A percentile compares a stretch with the other conserved stretches of the same genome.
These are phyloP conservation scores for Galerina marginata DNA, from an alignment of 768 basidiomycete genomes.

Conservation along the genomic window DNA sequence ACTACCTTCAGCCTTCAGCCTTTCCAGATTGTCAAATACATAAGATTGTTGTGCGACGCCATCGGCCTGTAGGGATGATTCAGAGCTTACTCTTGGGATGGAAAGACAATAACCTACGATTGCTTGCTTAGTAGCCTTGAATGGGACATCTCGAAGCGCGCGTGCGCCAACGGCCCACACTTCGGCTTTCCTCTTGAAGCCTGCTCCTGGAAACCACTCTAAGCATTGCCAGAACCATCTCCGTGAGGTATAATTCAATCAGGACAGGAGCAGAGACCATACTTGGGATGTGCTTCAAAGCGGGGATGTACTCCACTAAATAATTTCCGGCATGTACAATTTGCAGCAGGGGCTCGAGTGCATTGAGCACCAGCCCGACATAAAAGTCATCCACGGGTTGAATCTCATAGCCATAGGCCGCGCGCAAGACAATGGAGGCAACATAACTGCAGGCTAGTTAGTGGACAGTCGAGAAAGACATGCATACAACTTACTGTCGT, in stretches of 20 bases:
- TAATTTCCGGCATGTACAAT: constrained; percentile 43
- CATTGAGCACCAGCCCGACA: constrained; percentile 39
- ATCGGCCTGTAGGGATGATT: constrained; percentile 17
- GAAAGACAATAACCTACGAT: constrained; percentile 24
- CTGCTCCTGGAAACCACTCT: constrained; percentile 47
- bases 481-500: constrained; percentile 29
- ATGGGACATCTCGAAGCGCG: constrained; percentile 32
- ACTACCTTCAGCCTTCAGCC: constrained; percentile 16
- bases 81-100: background rate
- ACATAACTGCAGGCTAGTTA: constrained; percentile 26
- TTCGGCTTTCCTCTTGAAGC: constrained; percentile 36
- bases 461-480: background rate
- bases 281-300: constrained; percentile 36
- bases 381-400: constrained; percentile 41
- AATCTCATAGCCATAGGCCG: constrained; percentile 46
- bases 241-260: background rate
- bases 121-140: constrained; percentile 29
- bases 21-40: constrained; percentile 32
- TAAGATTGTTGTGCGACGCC: constrained; percentile 31
- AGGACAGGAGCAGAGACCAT: constrained; percentile 1
- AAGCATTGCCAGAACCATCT: background rate
- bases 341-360: constrained; percentile 30
- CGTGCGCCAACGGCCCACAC: constrained; percentile 24
- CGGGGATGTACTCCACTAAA: constrained; percentile 44
- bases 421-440: constrained; percentile 40